Conservation (phyloP, 441 rosid species). For the Isatis lusitanica region DNA sequence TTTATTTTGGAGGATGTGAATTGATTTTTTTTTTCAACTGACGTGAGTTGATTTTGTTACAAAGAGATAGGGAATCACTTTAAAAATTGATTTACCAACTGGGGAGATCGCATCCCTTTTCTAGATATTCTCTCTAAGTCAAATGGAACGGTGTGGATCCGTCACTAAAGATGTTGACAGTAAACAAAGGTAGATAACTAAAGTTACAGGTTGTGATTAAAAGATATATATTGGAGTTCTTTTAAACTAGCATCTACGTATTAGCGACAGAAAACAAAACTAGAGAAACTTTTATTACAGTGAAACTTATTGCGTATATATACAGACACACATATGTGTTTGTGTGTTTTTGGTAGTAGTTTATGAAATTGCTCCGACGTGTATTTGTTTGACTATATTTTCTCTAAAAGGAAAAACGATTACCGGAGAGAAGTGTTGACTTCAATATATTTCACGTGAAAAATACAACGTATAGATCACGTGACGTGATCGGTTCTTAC, state of each 20-base stretch:
- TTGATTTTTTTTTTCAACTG: background rate
- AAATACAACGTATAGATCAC: background rate
- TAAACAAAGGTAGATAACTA: background rate
- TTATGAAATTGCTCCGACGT: background rate
- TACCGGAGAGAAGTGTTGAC: conserved; percentile 2
- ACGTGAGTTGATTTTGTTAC: background rate
- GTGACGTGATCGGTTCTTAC: conserved; percentile 1
- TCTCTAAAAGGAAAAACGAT: background rate
- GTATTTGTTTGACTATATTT: conserved; percentile 23
- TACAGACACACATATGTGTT: too few relatives aligned
- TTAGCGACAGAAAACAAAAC: background rate
- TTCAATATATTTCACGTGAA: conserved; percentile 14
- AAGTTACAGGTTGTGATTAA: background rate
- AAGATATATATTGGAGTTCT: background rate
- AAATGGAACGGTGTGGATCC: conserved; percentile 5
- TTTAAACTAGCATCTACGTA: background rate
- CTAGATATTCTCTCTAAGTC: background rate
- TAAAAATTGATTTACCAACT: background rate
- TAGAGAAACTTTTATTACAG: background rate
- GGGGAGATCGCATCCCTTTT: background rate
- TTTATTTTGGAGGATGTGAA: background rate
- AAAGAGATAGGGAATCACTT: background rate
- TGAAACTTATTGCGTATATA: background rate
- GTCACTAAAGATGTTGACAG: background rate
- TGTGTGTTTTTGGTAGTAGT: too few relatives aligned